Conservation (phyloP, 2,329 filamentous ascomycete species). For the Penicillium sp. region DNA sequence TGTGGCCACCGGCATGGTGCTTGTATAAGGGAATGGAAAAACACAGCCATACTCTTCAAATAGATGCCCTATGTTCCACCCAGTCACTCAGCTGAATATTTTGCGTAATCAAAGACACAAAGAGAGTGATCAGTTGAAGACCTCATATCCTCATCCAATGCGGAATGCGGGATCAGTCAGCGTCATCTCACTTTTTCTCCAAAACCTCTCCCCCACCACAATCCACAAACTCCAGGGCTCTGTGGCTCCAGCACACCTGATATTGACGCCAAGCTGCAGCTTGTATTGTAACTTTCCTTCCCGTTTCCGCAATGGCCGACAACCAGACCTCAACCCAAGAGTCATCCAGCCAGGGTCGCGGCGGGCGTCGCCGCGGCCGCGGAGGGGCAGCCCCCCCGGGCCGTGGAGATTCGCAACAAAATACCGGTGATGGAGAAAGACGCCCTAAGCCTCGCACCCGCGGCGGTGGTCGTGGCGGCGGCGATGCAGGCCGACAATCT, state of each 20-base stretch:
- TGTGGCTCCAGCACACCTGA: constrained; percentile 6
- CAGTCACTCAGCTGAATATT: background rate
- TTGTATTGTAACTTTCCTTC: constrained; percentile 8
- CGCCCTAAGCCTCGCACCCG: constrained; percentile 36
- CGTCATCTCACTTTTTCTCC: constrained; percentile 21
- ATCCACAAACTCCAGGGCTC: constrained; percentile 11
- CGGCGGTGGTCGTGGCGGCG: constrained; percentile 32
- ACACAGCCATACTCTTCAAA: background rate
- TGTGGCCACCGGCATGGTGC: background rate
- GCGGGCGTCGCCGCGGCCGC: constrained; percentile 43
- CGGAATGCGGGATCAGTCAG: constrained; percentile 26
- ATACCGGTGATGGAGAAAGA: constrained; percentile 35
- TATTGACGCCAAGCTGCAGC: constrained; percentile 12
- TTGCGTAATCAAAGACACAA: background rate
- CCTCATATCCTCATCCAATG: constrained; percentile 2
- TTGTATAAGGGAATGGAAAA: background rate
- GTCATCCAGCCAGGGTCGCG: constrained; percentile 44
- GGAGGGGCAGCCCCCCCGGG: constrained; percentile 36
- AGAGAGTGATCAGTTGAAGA: background rate
- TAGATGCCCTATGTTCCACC: background rate
- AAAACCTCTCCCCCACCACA: constrained; percentile 16
- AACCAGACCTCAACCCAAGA: constrained; percentile 26
- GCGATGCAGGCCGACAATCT: constrained; percentile 33
- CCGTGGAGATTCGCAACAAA: constrained; percentile 31
- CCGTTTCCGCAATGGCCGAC: constrained; percentile 32